Base-by-base conservation (phyloP, 495 filamentous ascomycete genomes). In the Penicillium bialowiezense region DNA sequence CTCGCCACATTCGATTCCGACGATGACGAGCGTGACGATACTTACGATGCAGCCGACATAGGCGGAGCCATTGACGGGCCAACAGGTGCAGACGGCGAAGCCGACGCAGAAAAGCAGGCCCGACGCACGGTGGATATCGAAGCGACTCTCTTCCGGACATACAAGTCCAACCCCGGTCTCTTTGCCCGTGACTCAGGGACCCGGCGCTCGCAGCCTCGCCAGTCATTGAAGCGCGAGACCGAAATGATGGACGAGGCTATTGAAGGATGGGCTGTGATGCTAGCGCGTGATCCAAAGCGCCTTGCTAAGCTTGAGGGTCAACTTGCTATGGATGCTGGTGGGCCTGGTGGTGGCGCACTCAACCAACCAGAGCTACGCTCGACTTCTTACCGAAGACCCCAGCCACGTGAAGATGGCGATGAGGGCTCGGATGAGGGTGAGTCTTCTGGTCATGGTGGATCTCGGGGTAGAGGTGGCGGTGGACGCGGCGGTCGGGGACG, bases 11-110 rank as follows among this genome's bases (percentile, higher is more conserved):
- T 97, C 59, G 92, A 97, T 71, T 85, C 84, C 0, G 93, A 96
- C 55, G 92, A 97, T 60, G 93, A 98, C 69, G 93, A 98, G 70
- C 85, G 90, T 28, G 93, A 98, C 69, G 93, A 98, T 61, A 97
- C 93, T 2, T 98, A 98, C 67, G 93, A 98, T 57, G 78, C 83
- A 7, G 87, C 80, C 33, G 93, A 97, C 56, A 90, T 97, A 5
- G 93, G 93, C 45, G 89, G 91, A 9, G 88, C 88, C 3, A 82
- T 96, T 8, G 88, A 95, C 47, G 65, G 76, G 28, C 66, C 70
- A 1, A 64, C 72, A 15, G 44, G 64, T 21, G 64, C 67, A 28
- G 71, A 72, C 39, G 60, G 63, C 20, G 74, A 74, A 24, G 58
- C 63, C 19, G 74, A 74, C 17, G 57, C 63, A 12, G 65, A 69